Evolutionary conservation across 164 flowering plant species (phyloP), one percentile per base, ranked within the genome.

Genomic region (Nelumbo lutea): DNA sequence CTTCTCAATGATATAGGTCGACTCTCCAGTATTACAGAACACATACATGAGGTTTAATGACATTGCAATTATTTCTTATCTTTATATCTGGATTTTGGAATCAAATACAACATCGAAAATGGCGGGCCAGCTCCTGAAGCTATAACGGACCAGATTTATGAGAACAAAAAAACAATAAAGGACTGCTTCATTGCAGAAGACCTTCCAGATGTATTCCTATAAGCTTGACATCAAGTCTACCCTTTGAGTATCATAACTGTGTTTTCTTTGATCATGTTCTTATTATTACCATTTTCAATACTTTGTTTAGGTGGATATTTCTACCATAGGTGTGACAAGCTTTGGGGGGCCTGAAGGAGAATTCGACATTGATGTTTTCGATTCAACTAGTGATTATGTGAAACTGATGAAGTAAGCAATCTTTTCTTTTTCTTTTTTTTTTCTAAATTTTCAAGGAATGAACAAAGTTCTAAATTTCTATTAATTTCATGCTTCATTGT

Each of bases 71-170:
- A 27, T 53, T 53, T 53, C 11, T 53, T 11, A 53, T 4, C 66
- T 66, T 42, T 59, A 7, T 53, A 51, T 73, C 65, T 92, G 97
- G 99, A 95, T 78, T 95, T 92, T 83, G 99, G 99, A 69, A 87
- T 95, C 62, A 95, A 95, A 79, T 92, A 95, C 76, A 95, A 95
- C 85, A 95, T 95, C 97, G 99, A 86, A 85, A 96, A 93, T 80
- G 98, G 99, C 65, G 98, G 98, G 65, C 96, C 99, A 70, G 99
- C 99, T 77, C 98, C 97, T 0, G 99, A 96, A 80, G 83, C 80
- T 68, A 85, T 93, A 60, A 96, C 98, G 15, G 90, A 96, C 67
- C 90, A 90, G 83, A 96, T 96, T 57, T 90, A 79, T 78, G 87
- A 84, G 74, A 93, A 91, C 80, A 91, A 98, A 27, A 91, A 79